These are phyloP conservation scores for Pseudoturritis turrita DNA, from an alignment of 345 rosid genomes.

Conservation along the genomic window DNA sequence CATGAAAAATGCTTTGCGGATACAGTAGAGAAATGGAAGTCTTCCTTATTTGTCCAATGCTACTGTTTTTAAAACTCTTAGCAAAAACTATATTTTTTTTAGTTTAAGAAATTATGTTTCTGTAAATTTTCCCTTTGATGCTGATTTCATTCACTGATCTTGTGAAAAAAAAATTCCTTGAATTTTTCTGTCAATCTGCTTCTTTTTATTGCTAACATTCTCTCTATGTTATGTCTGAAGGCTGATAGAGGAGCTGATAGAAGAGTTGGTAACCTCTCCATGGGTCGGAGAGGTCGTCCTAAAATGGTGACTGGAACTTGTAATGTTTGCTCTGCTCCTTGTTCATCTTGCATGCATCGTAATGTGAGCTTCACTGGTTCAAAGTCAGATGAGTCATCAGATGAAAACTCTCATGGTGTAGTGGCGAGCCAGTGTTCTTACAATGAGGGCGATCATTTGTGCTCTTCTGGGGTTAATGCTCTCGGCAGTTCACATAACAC, in stretches of 20 bases:
- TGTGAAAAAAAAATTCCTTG: neutral
- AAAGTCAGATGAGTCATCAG: slow-evolving; percentile 55
- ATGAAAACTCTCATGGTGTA: slow-evolving; percentile 52
- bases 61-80: neutral
- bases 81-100: too few relatives aligned
- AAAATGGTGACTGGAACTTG: slow-evolving; percentile 66
- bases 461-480: slow-evolving; percentile 26
- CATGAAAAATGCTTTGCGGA: neutral
- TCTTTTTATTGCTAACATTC: neutral
- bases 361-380: slow-evolving; percentile 40
- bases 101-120: too few relatives aligned
- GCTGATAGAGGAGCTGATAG: slow-evolving; percentile 28
- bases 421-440: slow-evolving; percentile 53
- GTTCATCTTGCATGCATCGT: slow-evolving; percentile 82
- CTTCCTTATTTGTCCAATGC: neutral
- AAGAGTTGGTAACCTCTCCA: slow-evolving; percentile 11
- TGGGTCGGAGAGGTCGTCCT: slow-evolving; percentile 40
- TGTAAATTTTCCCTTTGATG: neutral
- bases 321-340: slow-evolving; percentile 71
- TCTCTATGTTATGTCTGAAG: slow-evolving; percentile 10
- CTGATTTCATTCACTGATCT: neutral
- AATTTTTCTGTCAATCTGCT: neutral
- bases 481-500: slow-evolving; percentile 33
- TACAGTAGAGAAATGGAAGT: neutral
- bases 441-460: slow-evolving; percentile 38